phyloP scores from a whole-genome alignment of 2,329 filamentous ascomycete genomes.

The Paecilomyces dactylethromorphus region DNA sequence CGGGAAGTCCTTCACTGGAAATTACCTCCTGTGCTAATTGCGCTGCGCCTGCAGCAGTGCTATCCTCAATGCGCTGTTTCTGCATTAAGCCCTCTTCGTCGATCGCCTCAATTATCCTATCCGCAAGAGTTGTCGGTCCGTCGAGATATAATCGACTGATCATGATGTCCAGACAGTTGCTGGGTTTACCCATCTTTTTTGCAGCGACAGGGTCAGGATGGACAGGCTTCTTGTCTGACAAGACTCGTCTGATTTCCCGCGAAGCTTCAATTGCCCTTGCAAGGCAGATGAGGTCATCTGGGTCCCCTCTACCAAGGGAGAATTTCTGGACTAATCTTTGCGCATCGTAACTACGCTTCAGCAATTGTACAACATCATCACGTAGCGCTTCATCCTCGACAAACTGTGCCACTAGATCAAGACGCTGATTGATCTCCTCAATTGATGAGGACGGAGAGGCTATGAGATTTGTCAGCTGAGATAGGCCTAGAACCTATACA shows the following conservation, averaged over 20 bases:
- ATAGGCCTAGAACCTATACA: not conserved
- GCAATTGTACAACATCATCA: slow-evolving; percentile 60
- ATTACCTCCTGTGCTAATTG: slow-evolving; percentile 68
- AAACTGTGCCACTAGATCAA: slow-evolving; percentile 76
- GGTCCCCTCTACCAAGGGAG: slow-evolving; percentile 80
- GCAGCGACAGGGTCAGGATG: slow-evolving; percentile 14
- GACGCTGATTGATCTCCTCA: slow-evolving; percentile 66
- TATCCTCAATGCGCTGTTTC: slow-evolving; percentile 70
- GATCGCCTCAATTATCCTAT: slow-evolving; percentile 68
- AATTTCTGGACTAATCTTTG: slow-evolving; percentile 91
- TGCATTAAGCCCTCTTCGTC: slow-evolving; percentile 87
- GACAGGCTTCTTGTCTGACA: slow-evolving; percentile 17
- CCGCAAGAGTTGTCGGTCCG: slow-evolving; percentile 61
- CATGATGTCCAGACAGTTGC: slow-evolving; percentile 21
- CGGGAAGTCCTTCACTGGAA: slow-evolving; percentile 55
- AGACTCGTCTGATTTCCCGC: slow-evolving; percentile 50
- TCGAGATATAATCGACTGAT: slow-evolving; percentile 43
- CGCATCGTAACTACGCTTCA: slow-evolving; percentile 75
- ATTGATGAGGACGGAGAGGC: slow-evolving; percentile 83
- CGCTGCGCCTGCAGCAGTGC: slow-evolving; percentile 63
- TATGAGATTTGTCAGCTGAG: slow-evolving; percentile 20
- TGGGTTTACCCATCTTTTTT: not conserved
- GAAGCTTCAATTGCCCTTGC: slow-evolving; percentile 75
- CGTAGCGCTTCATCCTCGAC: slow-evolving; percentile 60
- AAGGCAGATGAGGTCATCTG: slow-evolving; percentile 81